Conservation (phyloP, 78 protist species). For the Dictyostelium capitatum region DNA sequence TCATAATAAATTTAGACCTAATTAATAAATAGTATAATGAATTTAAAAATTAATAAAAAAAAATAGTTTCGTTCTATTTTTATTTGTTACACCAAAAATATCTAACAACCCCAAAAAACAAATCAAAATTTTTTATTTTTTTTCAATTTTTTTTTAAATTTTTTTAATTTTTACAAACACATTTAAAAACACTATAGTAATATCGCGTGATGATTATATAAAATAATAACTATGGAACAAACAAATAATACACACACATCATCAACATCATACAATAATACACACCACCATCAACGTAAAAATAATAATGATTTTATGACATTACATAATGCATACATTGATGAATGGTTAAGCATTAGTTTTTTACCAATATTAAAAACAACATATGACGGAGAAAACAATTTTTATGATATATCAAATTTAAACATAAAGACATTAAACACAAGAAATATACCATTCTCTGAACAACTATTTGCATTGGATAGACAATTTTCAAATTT, state of each 20-base stretch:
- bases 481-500: constrained; percentile 47
- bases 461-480: constrained; percentile 28
- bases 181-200: too few relatives aligned
- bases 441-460: constrained; percentile 3
- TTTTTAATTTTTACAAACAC: too few relatives aligned
- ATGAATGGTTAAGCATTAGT: constrained; percentile 57
- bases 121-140: too few relatives aligned
- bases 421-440: constrained; percentile 47
- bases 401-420: constrained; percentile 26
- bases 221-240: too few relatives aligned
- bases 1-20: too few relatives aligned
- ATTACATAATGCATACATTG: constrained; percentile 51
- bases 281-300: background rate
- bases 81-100: too few relatives aligned
- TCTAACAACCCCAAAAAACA: too few relatives aligned
- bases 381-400: constrained; percentile 47
- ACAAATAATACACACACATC: background rate
- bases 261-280: background rate
- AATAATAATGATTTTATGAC: constrained; percentile 29
- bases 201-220: too few relatives aligned
- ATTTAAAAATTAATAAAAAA: too few relatives aligned
- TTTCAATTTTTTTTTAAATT: too few relatives aligned
- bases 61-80: too few relatives aligned
- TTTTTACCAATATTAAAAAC: constrained; percentile 50
- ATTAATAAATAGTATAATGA: too few relatives aligned